Conservation (phyloP, 148 eudicot genomes). For the Vaccinium vitisidaea region DNA sequence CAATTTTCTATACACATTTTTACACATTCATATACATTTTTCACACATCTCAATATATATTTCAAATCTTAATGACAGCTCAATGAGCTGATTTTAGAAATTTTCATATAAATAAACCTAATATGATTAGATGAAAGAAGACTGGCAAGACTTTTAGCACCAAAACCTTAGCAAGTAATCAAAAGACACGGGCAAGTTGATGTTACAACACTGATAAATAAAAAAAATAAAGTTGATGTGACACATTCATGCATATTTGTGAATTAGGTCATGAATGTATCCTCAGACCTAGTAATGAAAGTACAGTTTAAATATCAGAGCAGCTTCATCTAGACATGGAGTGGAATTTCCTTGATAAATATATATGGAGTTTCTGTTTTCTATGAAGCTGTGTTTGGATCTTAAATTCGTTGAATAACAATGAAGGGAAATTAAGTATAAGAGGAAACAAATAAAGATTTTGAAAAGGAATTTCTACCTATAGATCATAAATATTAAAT, state of each 20-base stretch:
- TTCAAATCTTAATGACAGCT: too few relatives aligned
- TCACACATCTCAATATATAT: too few relatives aligned
- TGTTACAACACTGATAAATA: background rate
- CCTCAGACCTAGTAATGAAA: background rate
- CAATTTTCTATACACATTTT: too few relatives aligned
- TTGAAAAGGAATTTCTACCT: too few relatives aligned
- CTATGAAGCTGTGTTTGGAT: too few relatives aligned
- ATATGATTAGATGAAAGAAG: background rate
- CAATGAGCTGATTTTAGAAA: too few relatives aligned
- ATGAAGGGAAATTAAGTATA: too few relatives aligned
- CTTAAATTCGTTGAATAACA: too few relatives aligned
- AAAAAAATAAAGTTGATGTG: background rate
- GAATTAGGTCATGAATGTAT: background rate
- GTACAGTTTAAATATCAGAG: background rate
- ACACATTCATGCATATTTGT: background rate
- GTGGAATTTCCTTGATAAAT: background rate
- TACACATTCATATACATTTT: too few relatives aligned
- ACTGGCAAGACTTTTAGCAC: background rate
- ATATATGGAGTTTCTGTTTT: too few relatives aligned
- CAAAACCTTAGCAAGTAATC: background rate
- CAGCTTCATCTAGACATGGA: background rate
- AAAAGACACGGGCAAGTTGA: background rate
- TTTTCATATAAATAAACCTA: background rate
- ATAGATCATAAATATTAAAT: too few relatives aligned
- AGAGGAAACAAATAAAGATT: too few relatives aligned